phyloP scores from a whole-genome alignment of 1,284 basidiomycete species.

The Ceratobasidium sp. region DNA sequence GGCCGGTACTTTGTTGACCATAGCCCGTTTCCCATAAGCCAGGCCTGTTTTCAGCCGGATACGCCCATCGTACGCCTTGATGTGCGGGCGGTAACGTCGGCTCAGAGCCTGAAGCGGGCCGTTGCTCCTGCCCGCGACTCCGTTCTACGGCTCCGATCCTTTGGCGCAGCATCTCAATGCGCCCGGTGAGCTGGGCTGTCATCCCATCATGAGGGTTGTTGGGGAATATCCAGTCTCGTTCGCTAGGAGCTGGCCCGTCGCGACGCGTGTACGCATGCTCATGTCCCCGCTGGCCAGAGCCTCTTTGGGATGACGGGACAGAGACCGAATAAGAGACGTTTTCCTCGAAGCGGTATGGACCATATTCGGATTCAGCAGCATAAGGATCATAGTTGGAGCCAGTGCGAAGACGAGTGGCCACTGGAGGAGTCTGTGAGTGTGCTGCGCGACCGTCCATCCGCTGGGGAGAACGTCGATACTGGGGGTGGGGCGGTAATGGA shows the following conservation, averaged over 20 bases:
- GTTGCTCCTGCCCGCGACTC: conserved; percentile 28
- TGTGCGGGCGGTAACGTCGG: conserved; percentile 12
- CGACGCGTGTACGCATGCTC: conserved; percentile 4
- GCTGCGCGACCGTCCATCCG: conserved; percentile 18
- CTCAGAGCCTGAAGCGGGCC: conserved; percentile 14
- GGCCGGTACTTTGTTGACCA: conserved; percentile 2
- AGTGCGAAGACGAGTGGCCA: conserved; percentile 28
- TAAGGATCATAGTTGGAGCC: conserved; percentile 38
- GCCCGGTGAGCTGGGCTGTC: conserved; percentile 39
- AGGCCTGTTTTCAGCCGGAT: conserved; percentile 38
- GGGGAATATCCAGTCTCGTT: conserved; percentile 30
- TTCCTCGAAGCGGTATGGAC: conserved; percentile 29
- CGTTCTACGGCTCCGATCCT: conserved; percentile 38
- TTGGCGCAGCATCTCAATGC: conserved; percentile 37
- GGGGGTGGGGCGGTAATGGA: conserved; percentile 7
- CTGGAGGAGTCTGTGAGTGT: conserved; percentile 20
- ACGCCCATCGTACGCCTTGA: conserved; percentile 38
- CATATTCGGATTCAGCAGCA: conserved; percentile 34
- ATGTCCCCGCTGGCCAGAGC: not conserved
- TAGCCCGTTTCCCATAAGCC: conserved; percentile 44
- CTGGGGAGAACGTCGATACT: conserved; percentile 14
- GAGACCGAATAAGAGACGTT: conserved; percentile 10
- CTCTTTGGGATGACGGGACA: not conserved
- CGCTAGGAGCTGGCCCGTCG: not conserved
- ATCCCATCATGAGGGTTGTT: conserved; percentile 19